phyloP scores from a whole-genome alignment of 768 basidiomycete species.

The Lentinula boryana region DNA sequence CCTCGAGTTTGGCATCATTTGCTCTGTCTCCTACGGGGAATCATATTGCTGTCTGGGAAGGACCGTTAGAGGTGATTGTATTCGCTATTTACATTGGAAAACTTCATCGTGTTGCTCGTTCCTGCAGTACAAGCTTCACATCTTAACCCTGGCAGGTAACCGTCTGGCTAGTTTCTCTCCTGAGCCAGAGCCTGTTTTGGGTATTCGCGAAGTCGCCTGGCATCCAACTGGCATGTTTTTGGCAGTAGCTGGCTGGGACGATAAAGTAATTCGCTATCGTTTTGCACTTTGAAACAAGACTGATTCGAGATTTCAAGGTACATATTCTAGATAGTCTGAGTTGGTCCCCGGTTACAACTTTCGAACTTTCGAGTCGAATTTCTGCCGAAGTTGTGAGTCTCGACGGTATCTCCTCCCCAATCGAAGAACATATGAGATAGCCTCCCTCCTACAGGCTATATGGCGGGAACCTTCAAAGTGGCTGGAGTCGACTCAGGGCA shows the following conservation, averaged over 20 bases:
- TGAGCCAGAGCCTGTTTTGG: conserved; percentile 74
- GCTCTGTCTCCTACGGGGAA: conserved; percentile 74
- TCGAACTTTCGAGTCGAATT: conserved; percentile 58
- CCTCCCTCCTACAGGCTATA: conserved; percentile 40
- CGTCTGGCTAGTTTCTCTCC: conserved; percentile 64
- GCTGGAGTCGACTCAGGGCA: conserved; percentile 77
- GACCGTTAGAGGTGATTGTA: conserved; percentile 64
- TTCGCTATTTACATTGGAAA: background rate
- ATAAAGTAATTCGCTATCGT: conserved; percentile 48
- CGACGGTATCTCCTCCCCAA: background rate
- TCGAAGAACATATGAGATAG: conserved; percentile 2
- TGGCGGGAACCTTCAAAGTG: conserved; percentile 88
- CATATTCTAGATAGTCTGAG: conserved; percentile 70
- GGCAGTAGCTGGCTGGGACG: conserved; percentile 84
- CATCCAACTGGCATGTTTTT: conserved; percentile 82
- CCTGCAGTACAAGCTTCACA: conserved; percentile 66
- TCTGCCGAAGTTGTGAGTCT: conserved; percentile 47
- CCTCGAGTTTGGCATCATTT: conserved; percentile 63
- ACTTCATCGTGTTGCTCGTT: conserved; percentile 2
- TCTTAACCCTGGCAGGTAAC: conserved; percentile 63
- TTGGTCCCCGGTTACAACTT: conserved; percentile 61
- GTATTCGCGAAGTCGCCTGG: conserved; percentile 76
- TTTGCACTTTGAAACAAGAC: background rate
- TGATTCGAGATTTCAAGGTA: conserved; percentile 36
- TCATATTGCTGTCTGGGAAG: conserved; percentile 78